These are phyloP conservation scores for Endothia cerciana DNA, from an alignment of 2,329 filamentous ascomycete species.

Conservation along the genomic window DNA sequence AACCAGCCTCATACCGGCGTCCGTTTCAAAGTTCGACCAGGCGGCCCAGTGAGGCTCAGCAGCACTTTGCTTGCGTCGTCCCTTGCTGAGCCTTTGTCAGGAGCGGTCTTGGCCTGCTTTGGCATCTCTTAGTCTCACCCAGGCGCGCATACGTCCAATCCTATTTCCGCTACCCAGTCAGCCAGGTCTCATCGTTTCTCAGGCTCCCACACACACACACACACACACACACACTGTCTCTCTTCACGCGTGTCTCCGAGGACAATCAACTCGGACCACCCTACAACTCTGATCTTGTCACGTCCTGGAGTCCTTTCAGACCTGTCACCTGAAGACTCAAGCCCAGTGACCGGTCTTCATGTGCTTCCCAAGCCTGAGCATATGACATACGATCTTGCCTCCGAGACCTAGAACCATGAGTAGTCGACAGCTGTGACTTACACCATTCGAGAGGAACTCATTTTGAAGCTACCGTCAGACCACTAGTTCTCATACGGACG, in stretches of 20 bases:
- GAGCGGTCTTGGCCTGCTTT: neutral
- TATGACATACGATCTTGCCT: neutral
- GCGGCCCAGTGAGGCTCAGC: constrained; percentile 26
- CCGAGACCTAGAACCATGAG: constrained; percentile 1
- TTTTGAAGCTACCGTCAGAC: neutral
- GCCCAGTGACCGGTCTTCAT: neutral
- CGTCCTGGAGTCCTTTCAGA: neutral
- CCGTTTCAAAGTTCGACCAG: constrained; percentile 1
- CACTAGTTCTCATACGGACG: neutral
- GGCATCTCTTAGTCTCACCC: constrained; percentile 1
- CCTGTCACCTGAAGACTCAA: neutral
- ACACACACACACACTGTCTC: too few species aligned
- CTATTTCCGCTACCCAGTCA: constrained; percentile 1
- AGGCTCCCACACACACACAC: too few species aligned
- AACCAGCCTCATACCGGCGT: neutral
- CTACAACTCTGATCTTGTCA: neutral
- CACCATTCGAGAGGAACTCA: neutral
- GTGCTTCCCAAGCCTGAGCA: neutral
- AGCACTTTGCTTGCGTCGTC: constrained; percentile 11
- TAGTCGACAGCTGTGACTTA: constrained; percentile 13
- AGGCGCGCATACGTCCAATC: constrained; percentile 3
- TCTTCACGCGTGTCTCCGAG: neutral
- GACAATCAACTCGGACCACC: neutral
- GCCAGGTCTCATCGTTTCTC: neutral
- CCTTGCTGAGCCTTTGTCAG: neutral